Evolutionary conservation across 192 early-diverging fungal genomes (phyloP).

Genomic region (Coemansia sp.): DNA sequence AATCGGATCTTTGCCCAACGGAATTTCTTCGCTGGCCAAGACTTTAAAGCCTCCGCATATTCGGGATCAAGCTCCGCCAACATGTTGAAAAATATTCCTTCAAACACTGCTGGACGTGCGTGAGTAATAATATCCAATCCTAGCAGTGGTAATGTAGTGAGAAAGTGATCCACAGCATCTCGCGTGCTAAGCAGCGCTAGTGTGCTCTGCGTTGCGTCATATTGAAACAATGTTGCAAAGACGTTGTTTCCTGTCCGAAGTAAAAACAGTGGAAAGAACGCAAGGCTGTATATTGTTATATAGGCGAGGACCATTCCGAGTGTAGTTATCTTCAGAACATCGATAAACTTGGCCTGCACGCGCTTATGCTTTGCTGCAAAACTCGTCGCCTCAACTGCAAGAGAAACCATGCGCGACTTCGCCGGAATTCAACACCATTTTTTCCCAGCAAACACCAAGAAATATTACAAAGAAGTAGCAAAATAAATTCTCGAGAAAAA

Average conservation of each 20-base stretch:
- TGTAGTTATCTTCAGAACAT: constrained; percentile 28
- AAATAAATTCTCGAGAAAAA: no score
- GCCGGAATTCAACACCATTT: constrained; percentile 26
- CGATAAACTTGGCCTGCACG: constrained; percentile 30
- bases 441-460: neutral
- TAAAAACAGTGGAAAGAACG: constrained; percentile 37
- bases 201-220: constrained; percentile 33
- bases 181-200: constrained; percentile 37
- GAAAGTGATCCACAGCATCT: constrained; percentile 37
- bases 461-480: no score
- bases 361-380: constrained; percentile 38
- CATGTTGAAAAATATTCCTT: constrained; percentile 40
- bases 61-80: constrained; percentile 40
- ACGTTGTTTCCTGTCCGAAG: constrained; percentile 25
- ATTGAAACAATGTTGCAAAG: constrained; percentile 22
- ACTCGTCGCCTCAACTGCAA: constrained; percentile 35
- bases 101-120: constrained; percentile 27
- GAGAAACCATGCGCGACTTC: constrained; percentile 30
- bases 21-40: constrained; percentile 39
- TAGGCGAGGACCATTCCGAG: constrained; percentile 31
- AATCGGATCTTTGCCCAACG: constrained; percentile 44
- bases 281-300: constrained; percentile 17
- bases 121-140: constrained; percentile 41
- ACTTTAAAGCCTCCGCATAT: constrained; percentile 27
- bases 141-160: constrained; percentile 39